A percentile compares a stretch with the other conserved stretches of the same genome.
phyloP scores from a whole-genome alignment of 2,329 filamentous ascomycete species.

The Raffaelea arxii region DNA sequence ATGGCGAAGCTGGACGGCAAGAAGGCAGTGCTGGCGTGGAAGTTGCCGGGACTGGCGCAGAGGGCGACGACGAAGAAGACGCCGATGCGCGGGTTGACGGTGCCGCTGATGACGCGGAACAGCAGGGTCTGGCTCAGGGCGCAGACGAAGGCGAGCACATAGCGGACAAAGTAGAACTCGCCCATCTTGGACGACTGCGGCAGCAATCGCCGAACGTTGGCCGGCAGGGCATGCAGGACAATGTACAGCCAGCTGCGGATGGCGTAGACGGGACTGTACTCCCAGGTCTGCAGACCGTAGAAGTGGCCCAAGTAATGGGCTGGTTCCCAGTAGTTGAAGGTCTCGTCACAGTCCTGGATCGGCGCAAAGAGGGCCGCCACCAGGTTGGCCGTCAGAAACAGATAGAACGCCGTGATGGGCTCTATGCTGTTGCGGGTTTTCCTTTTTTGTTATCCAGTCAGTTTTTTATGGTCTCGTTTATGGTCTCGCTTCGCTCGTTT shows the following conservation, averaged over 20 bases:
- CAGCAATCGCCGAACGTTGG: conserved; percentile 54
- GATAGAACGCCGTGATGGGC: conserved; percentile 68
- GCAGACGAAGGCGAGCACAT: conserved; percentile 64
- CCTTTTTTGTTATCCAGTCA: too few species aligned
- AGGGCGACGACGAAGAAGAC: conserved; percentile 73
- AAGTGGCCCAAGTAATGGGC: conserved; percentile 89
- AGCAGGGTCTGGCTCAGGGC: conserved; percentile 74
- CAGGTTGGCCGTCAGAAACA: conserved; percentile 65
- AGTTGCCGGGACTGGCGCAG: conserved; percentile 79
- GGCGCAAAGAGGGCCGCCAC: conserved; percentile 75
- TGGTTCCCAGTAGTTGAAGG: conserved; percentile 99
- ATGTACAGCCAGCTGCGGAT: conserved; percentile 95
- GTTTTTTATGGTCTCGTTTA: too few species aligned
- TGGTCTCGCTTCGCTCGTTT: too few species aligned
- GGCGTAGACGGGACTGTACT: conserved; percentile 90
- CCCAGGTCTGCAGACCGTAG: conserved; percentile 94
- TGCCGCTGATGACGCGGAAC: conserved; percentile 66
- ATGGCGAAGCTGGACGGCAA: conserved; percentile 94
- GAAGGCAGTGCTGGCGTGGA: conserved; percentile 79
- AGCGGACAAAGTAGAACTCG: conserved; percentile 84
- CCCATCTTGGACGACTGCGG: conserved; percentile 52
- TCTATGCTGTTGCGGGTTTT: conserved; percentile 53
- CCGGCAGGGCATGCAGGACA: conserved; percentile 64
- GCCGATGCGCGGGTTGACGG: conserved; percentile 73
- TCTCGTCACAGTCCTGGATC: conserved; percentile 97